Conservation (phyloP, 129 eudicot genomes). For the Cynara cardunculus region DNA sequence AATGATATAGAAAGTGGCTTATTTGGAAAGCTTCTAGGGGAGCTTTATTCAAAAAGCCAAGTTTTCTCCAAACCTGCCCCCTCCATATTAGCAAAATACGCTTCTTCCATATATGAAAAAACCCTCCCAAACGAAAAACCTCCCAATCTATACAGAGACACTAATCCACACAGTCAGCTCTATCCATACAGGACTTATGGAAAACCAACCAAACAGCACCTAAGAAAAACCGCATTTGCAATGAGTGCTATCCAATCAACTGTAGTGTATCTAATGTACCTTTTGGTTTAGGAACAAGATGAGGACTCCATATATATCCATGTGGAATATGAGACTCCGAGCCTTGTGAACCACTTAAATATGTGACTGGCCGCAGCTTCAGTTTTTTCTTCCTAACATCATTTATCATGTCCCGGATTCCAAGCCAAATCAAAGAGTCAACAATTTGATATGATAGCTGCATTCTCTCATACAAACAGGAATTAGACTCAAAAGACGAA, state of each 20-base stretch:
- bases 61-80: background rate
- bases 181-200: background rate
- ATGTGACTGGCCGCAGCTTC: conserved; percentile 88
- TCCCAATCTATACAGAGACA: background rate
- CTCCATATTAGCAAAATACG: background rate
- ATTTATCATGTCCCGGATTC: conserved; percentile 96
- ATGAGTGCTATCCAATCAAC: background rate
- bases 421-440: conserved; percentile 96
- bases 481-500: background rate
- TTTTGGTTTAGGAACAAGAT: conserved; percentile 97
- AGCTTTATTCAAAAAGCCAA: background rate
- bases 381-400: conserved; percentile 93
- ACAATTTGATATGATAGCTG: conserved; percentile 99
- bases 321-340: conserved; percentile 82
- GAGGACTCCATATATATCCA: conserved; percentile 99
- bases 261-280: conserved; percentile 36
- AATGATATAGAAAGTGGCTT: background rate
- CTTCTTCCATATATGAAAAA: background rate
- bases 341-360: conserved; percentile 93
- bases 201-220: background rate
- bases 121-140: background rate
- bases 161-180: background rate
- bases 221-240: conserved; percentile 1
- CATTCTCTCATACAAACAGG: conserved; percentile 21
- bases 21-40: background rate